phyloP scores from a whole-genome alignment of 495 filamentous ascomycete genomes.

The Talaromyces nanjingensis region DNA sequence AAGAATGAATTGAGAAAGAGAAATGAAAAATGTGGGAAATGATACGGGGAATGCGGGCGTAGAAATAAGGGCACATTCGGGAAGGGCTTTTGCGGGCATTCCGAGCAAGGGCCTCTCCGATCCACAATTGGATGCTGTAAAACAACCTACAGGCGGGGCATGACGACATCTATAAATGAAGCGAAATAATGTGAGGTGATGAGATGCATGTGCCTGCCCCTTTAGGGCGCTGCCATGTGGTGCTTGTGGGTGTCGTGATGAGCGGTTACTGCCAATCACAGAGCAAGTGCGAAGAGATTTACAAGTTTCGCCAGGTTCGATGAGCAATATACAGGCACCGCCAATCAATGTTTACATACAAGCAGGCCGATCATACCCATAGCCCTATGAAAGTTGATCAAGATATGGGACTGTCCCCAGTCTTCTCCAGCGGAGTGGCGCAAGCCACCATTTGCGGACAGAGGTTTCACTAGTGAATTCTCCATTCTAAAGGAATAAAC shows the following conservation, averaged over 20 bases:
- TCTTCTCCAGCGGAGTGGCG: background rate
- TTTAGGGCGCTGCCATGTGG: background rate
- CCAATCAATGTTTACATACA: background rate
- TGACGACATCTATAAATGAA: background rate
- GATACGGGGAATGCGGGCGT: background rate
- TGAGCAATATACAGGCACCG: background rate
- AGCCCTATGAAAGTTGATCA: background rate
- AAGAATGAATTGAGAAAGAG: background rate
- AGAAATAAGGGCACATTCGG: conserved; percentile 1
- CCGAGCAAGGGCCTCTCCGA: background rate
- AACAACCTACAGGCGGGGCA: background rate
- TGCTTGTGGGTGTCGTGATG: background rate
- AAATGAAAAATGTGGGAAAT: conserved; percentile 6
- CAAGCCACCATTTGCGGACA: background rate
- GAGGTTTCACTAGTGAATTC: background rate
- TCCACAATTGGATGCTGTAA: background rate
- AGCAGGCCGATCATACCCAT: background rate
- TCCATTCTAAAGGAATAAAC: background rate
- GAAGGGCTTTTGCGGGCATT: conserved; percentile 5
- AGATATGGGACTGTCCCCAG: background rate
- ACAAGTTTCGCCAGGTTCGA: background rate
- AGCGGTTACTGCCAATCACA: background rate
- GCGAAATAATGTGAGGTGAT: background rate
- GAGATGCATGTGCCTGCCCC: background rate
- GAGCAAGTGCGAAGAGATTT: background rate